These are phyloP conservation scores for Colletotrichum sp. DNA, from an alignment of 2,329 filamentous ascomycete genomes.

Conservation along the genomic window DNA sequence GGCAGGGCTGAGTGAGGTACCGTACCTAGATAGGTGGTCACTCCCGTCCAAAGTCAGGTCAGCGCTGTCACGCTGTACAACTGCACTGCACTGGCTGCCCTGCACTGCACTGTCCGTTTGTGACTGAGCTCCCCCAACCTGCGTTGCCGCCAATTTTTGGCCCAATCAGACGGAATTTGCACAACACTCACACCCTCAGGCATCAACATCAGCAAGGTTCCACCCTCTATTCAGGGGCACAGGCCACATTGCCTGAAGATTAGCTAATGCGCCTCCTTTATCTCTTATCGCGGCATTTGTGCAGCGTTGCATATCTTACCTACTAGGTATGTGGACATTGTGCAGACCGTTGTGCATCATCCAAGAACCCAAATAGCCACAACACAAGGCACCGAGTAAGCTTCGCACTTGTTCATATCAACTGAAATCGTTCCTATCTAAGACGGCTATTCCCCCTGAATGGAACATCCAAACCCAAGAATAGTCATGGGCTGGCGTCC, in stretches of 20 bases:
- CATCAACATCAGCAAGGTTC: slow-evolving; percentile 8
- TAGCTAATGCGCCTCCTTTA: not conserved
- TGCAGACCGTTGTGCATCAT: not conserved
- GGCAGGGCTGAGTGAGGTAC: not conserved
- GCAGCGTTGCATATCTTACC: not conserved
- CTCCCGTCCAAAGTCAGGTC: not conserved
- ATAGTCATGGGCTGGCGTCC: slow-evolving; percentile 1
- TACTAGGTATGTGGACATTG: not conserved
- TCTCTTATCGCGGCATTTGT: not conserved
- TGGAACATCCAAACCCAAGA: slow-evolving; percentile 4
- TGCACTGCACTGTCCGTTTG: not conserved
- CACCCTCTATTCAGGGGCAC: slow-evolving; percentile 3
- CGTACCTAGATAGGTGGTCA: not conserved
- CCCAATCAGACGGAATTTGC: not conserved
- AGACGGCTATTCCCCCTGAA: not conserved
- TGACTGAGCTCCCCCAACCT: not conserved
- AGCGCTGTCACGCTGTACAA: not conserved
- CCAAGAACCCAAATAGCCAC: not conserved
- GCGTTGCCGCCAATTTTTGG: slow-evolving; percentile 8
- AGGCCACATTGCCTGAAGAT: slow-evolving; percentile 3
- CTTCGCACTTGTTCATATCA: not conserved
- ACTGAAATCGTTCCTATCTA: not conserved
- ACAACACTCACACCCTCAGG: slow-evolving; percentile 1
- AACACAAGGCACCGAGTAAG: not conserved
- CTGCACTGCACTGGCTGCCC: not conserved